A percentile compares a stretch with the other conserved stretches of the same genome.
phyloP scores from a whole-genome alignment of 2,329 filamentous ascomycete species.

The Fusarium continuum region DNA sequence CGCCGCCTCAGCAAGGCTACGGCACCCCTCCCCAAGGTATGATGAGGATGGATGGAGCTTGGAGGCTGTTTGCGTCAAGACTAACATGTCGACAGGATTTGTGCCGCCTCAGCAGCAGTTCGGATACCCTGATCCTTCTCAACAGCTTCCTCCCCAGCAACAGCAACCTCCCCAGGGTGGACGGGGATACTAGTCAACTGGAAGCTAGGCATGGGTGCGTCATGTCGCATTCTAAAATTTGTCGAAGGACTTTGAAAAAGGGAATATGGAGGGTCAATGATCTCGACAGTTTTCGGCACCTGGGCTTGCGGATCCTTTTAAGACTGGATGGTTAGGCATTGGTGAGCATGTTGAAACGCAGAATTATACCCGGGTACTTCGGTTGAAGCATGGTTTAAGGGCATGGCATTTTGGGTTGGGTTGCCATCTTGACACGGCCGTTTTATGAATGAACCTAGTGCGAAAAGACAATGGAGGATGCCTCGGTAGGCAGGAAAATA shows the following conservation, averaged over 20 bases:
- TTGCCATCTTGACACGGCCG: conserved; percentile 43
- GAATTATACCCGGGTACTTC: conserved; percentile 44
- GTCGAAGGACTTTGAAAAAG: conserved; percentile 6
- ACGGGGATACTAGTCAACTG: conserved; percentile 53
- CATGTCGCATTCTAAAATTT: neutral
- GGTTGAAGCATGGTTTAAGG: conserved; percentile 40
- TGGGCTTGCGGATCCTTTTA: conserved; percentile 42
- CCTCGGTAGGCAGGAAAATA: conserved; percentile 21
- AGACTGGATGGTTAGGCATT: conserved; percentile 41
- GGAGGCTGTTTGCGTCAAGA: neutral
- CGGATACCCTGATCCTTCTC: conserved; percentile 58
- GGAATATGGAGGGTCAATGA: conserved; percentile 27
- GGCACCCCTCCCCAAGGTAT: conserved; percentile 55
- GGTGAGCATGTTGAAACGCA: conserved; percentile 44
- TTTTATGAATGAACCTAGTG: conserved; percentile 42
- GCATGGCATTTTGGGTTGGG: conserved; percentile 34
- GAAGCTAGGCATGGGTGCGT: conserved; percentile 4
- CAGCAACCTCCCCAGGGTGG: conserved; percentile 53
- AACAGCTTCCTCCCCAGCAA: conserved; percentile 50
- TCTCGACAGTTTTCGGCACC: conserved; percentile 38
- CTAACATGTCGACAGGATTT: conserved; percentile 47
- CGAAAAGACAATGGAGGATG: conserved; percentile 28
- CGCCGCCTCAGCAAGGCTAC: conserved; percentile 49
- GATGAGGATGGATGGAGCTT: neutral
- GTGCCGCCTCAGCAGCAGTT: conserved; percentile 51